Percentiles rank a stretch among this genome's conserved stretches.
Evolutionary conservation across 352 stramenopile species (phyloP).

Genomic region (Pythium dissimile): DNA sequence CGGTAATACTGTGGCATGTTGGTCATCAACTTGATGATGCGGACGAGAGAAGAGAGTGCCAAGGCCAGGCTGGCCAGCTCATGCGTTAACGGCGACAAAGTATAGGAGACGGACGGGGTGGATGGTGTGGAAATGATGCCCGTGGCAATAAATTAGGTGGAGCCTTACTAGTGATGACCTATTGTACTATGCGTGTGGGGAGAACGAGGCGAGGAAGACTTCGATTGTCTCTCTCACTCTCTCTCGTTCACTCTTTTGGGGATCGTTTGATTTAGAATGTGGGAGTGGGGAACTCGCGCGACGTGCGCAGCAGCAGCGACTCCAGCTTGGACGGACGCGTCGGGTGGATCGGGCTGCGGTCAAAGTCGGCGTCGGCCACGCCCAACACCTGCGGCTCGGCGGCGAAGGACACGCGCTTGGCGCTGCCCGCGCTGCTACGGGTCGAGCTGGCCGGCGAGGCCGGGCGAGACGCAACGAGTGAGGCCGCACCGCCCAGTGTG

Average conservation of each 20-base stretch:
- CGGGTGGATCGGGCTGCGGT: slow-evolving; percentile 69
- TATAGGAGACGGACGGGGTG: no score
- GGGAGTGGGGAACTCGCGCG: slow-evolving; percentile 76
- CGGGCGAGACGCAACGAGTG: not conserved
- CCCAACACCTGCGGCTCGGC: slow-evolving; percentile 60
- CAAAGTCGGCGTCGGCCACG: slow-evolving; percentile 66
- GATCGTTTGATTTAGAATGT: slow-evolving; percentile 41
- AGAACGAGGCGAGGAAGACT: not conserved
- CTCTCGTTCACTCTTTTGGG: no score
- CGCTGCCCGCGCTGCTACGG: not conserved
- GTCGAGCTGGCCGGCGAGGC: not conserved
- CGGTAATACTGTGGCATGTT: no score
- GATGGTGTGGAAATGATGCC: not conserved
- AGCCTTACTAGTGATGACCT: not conserved
- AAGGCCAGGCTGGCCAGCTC: no score
- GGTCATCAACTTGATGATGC: no score
- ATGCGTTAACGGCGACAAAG: no score
- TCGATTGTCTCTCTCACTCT: no score
- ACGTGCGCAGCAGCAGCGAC: slow-evolving; percentile 78
- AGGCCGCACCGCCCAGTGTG: slow-evolving; percentile 31
- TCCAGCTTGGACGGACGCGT: slow-evolving; percentile 81
- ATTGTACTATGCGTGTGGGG: slow-evolving; percentile 1
- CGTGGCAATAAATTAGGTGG: slow-evolving; percentile 8
- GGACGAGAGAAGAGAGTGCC: no score
- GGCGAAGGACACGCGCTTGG: slow-evolving; percentile 62